These are phyloP conservation scores for Trichosporon ovoides DNA, from an alignment of 1,284 basidiomycete species.

Conservation along the genomic window DNA sequence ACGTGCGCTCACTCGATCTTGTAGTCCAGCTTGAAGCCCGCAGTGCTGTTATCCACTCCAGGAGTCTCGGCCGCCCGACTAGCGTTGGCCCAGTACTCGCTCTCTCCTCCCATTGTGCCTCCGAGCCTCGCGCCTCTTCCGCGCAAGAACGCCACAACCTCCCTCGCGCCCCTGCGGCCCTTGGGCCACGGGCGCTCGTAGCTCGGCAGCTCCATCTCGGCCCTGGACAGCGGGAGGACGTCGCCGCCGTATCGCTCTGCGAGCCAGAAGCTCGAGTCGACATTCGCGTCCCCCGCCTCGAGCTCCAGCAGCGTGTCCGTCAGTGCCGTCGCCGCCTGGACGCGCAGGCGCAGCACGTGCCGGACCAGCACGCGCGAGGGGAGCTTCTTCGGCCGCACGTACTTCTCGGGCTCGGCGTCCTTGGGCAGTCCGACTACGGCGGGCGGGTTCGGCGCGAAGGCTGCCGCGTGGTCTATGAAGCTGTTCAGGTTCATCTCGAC, in stretches of 20 bases:
- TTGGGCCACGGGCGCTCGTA: constrained; percentile 35
- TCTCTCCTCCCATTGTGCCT: not conserved
- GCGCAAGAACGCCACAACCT: constrained; percentile 45
- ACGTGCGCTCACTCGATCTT: too few relatives aligned
- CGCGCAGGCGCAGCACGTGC: constrained; percentile 73
- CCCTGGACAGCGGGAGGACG: constrained; percentile 20
- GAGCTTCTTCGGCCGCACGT: constrained; percentile 51
- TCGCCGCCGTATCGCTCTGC: constrained; percentile 38
- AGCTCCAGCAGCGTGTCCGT: constrained; percentile 65
- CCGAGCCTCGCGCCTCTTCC: constrained; percentile 40
- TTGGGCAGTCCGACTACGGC: constrained; percentile 36
- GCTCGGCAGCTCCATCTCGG: constrained; percentile 24
- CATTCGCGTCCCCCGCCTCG: constrained; percentile 44
- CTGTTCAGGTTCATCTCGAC: constrained; percentile 76
- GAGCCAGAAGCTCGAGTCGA: constrained; percentile 45
- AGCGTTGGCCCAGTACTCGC: constrained; percentile 31
- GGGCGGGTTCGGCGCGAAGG: constrained; percentile 41
- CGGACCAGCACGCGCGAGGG: constrained; percentile 74
- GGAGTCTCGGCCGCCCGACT: constrained; percentile 12
- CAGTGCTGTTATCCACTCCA: not conserved
- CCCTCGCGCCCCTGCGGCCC: constrained; percentile 35
- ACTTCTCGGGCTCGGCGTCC: constrained; percentile 29
- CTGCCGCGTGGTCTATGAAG: constrained; percentile 51
- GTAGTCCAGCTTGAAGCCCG: not conserved
- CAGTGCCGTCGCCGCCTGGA: constrained; percentile 68